Evolutionary conservation across 768 basidiomycete genomes (phyloP).

Genomic region (Ramaria rubella): DNA sequence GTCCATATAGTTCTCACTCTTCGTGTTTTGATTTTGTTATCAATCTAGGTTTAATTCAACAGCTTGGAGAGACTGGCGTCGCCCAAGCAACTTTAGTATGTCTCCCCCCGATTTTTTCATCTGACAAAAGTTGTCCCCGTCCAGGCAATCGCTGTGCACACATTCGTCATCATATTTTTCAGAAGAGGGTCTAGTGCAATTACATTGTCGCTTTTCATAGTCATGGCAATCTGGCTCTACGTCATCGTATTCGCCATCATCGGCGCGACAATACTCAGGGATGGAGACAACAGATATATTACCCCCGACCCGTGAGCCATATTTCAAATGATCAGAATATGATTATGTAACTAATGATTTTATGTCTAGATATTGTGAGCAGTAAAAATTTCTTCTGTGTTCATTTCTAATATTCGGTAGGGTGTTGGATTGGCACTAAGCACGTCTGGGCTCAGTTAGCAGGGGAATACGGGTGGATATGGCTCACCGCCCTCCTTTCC

Average conservation of each 20-base stretch:
- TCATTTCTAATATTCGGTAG: slow-evolving; percentile 9
- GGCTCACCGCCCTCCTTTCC: slow-evolving; percentile 34
- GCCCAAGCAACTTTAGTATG: slow-evolving; percentile 37
- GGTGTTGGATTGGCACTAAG: slow-evolving; percentile 38
- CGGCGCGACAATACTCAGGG: background rate
- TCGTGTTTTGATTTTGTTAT: background rate
- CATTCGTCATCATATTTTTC: slow-evolving; percentile 31
- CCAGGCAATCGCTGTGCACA: slow-evolving; percentile 35
- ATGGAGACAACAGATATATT: slow-evolving; percentile 1
- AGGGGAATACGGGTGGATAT: slow-evolving; percentile 42
- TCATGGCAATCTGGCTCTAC: background rate
- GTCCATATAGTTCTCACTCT: background rate
- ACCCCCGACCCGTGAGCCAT: slow-evolving; percentile 3
- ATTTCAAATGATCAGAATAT: background rate
- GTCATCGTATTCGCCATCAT: background rate
- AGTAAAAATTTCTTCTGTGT: background rate
- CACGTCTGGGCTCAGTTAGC: slow-evolving; percentile 28
- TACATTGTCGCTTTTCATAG: background rate
- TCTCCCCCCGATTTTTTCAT: background rate
- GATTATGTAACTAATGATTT: background rate
- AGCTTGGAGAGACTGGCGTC: slow-evolving; percentile 37
- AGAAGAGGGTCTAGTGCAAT: slow-evolving; percentile 5
- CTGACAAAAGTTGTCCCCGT: background rate
- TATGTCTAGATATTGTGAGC: slow-evolving; percentile 2
- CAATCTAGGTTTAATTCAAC: slow-evolving; percentile 30